Conservation (phyloP, 352 stramenopile genomes). For the Phytophthora nicotianae region DNA sequence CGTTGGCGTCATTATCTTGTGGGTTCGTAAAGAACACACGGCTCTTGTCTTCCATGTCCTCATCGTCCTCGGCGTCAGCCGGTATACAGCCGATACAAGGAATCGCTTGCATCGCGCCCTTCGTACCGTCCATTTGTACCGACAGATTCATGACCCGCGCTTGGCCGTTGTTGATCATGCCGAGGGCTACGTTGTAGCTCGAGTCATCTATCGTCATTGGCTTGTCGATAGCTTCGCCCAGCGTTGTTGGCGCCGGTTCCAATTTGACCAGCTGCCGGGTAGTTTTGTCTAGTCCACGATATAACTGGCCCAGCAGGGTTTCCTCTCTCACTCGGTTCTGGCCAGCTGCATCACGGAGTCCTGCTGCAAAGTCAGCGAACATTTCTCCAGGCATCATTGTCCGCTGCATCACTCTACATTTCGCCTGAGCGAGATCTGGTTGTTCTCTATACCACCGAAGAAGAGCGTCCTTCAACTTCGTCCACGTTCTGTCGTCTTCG, state of each 20-base stretch:
- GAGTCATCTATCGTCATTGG: background rate
- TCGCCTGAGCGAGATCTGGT: background rate
- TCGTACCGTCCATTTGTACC: no score
- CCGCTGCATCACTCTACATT: background rate
- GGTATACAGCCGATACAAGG: no score
- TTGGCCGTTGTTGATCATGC: background rate
- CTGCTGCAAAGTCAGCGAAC: background rate
- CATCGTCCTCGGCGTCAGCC: no score
- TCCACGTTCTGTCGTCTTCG: background rate
- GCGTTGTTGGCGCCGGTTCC: background rate
- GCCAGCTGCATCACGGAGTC: background rate
- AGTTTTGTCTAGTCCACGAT: background rate
- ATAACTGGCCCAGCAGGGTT: background rate
- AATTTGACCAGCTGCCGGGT: background rate
- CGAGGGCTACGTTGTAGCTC: background rate
- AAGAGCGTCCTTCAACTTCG: background rate
- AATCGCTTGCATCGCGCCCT: no score
- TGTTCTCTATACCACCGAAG: background rate
- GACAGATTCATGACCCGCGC: background rate
- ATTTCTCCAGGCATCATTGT: background rate
- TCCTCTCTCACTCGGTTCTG: background rate
- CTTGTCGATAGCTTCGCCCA: background rate
- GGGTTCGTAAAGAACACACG: no score
- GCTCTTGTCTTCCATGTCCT: no score
- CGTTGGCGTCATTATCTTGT: no score